phyloP scores from a whole-genome alignment of 108 stramenopile genomes.

The Conticribra weissflogii region DNA sequence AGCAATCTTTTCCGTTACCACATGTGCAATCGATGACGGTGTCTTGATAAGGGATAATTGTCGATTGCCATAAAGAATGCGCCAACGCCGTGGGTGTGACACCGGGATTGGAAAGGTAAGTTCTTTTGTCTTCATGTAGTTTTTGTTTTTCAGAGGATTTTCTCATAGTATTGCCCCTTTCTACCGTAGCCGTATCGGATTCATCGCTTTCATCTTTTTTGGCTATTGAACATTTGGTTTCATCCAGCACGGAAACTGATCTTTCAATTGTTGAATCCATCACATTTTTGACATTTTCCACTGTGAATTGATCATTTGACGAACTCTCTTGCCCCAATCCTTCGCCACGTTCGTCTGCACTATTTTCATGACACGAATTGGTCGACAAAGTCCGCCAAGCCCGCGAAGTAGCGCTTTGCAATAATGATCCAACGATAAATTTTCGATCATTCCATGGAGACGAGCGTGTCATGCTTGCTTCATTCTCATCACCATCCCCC shows the following conservation, averaged over 20 bases:
- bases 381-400: slow-evolving; percentile 27
- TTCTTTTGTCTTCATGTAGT: slow-evolving; percentile 29
- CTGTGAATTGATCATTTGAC: too few relatives aligned
- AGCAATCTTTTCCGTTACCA: slow-evolving; percentile 76
- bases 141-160: not conserved
- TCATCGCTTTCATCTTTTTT: too few relatives aligned
- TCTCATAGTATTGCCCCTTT: not conserved
- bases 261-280: slow-evolving; percentile 25
- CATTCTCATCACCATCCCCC: not conserved
- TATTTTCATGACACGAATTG: slow-evolving; percentile 6
- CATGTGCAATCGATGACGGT: slow-evolving; percentile 85
- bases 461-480: not conserved
- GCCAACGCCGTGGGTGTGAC: slow-evolving; percentile 76
- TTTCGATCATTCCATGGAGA: slow-evolving; percentile 11
- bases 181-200: too few relatives aligned
- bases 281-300: slow-evolving; percentile 11
- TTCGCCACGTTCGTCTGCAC: not conserved
- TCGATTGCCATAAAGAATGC: slow-evolving; percentile 64
- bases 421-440: slow-evolving; percentile 20
- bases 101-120: slow-evolving; percentile 59
- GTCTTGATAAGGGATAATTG: slow-evolving; percentile 62
- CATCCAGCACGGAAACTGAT: slow-evolving; percentile 14
- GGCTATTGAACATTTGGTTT: not conserved
- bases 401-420: slow-evolving; percentile 24
- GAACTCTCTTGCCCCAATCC: too few relatives aligned